Conservation (phyloP, 2,329 filamentous ascomycete genomes). For the Aspergillus ochraceus region DNA sequence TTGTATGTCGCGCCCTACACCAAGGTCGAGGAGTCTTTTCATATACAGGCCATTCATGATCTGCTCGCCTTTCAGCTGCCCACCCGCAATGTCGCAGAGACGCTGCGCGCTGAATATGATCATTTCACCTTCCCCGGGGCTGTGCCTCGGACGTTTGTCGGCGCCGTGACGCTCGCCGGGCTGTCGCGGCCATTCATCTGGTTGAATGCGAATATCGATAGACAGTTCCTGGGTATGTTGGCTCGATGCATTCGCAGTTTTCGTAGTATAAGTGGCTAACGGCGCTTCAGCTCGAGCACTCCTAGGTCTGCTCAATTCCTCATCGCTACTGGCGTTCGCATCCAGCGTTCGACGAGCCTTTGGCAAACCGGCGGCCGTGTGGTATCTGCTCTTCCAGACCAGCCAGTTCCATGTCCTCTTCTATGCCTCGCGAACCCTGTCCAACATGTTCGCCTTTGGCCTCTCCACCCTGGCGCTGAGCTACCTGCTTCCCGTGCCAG, state of each 20-base stretch:
- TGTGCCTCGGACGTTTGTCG: constrained; percentile 87
- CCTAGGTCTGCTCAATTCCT: constrained; percentile 74
- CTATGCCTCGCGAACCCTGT: constrained; percentile 86
- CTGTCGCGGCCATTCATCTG: constrained; percentile 66
- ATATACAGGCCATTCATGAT: constrained; percentile 91
- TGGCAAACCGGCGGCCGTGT: constrained; percentile 67
- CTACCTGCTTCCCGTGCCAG: constrained; percentile 49
- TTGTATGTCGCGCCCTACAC: constrained; percentile 79
- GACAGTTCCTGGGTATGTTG: constrained; percentile 55
- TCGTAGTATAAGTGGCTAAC: neutral
- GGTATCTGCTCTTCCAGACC: constrained; percentile 76
- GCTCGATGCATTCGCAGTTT: neutral
- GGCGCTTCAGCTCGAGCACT: constrained; percentile 65
- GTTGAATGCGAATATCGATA: constrained; percentile 58
- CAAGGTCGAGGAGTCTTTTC: constrained; percentile 98
- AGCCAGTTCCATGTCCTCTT: constrained; percentile 92
- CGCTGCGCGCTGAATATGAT: constrained; percentile 70
- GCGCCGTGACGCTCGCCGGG: constrained; percentile 73
- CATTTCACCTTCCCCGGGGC: constrained; percentile 88
- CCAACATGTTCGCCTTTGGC: constrained; percentile 94
- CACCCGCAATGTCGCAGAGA: constrained; percentile 52
- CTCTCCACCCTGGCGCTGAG: constrained; percentile 53
- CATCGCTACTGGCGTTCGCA: constrained; percentile 66
- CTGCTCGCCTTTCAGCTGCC: constrained; percentile 80
- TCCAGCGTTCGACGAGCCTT: constrained; percentile 64